Conservation (phyloP, 306 rosid species). For the Cucumis cinereus region DNA sequence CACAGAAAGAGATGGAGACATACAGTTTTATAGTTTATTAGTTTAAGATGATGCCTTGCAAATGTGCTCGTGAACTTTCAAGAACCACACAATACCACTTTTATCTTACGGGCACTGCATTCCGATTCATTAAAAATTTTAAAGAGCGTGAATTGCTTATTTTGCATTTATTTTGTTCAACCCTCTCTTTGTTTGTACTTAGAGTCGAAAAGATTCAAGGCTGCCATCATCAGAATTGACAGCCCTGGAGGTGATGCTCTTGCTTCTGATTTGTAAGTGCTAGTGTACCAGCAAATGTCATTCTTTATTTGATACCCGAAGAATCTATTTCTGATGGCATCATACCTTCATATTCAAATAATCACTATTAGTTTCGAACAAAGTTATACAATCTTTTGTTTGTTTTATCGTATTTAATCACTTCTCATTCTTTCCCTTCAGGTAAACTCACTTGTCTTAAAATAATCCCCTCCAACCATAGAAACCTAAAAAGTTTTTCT, state of each 20-base stretch:
- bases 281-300: conserved; percentile 11
- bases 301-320: not conserved
- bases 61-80: not conserved
- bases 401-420: not conserved
- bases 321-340: not conserved
- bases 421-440: not conserved
- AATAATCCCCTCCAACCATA: not conserved
- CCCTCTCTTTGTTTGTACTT: conserved; percentile 9
- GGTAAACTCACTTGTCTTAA: not conserved
- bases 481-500: not conserved
- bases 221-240: conserved; percentile 87
- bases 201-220: conserved; percentile 78
- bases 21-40: not conserved
- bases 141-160: not conserved
- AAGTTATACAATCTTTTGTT: not conserved
- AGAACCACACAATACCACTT: not conserved
- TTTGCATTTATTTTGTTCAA: conserved; percentile 11
- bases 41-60: not conserved
- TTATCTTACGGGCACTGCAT: not conserved
- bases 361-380: not conserved
- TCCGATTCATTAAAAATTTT: not conserved
- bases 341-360: not conserved
- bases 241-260: conserved; percentile 99
- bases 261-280: conserved; percentile 95
- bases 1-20: not conserved